phyloP scores from a whole-genome alignment of 2,329 filamentous ascomycete species.

The Apiospora phragmitis region DNA sequence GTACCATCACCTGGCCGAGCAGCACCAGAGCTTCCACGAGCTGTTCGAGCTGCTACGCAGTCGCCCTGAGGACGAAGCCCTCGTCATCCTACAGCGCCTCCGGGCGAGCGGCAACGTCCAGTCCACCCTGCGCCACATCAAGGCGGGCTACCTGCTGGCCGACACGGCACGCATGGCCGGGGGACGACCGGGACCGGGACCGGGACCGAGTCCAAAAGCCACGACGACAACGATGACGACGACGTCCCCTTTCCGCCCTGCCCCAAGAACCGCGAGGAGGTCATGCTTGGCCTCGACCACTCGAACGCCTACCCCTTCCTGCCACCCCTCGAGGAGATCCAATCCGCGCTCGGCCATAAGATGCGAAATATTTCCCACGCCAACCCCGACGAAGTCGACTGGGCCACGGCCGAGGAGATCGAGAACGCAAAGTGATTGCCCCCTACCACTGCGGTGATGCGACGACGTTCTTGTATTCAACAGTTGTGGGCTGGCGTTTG shows the following conservation, averaged over 20 bases:
- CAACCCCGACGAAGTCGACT: neutral
- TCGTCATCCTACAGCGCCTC: slow-evolving; percentile 11
- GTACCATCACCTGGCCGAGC: slow-evolving; percentile 8
- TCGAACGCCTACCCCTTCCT: slow-evolving; percentile 3
- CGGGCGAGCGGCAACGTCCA: neutral
- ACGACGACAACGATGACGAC: neutral
- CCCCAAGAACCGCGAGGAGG: neutral
- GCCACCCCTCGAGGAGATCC: neutral
- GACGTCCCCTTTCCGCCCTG: neutral
- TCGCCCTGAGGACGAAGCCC: slow-evolving; percentile 12
- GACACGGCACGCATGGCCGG: neutral
- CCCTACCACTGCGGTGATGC: neutral
- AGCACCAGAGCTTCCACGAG: slow-evolving; percentile 11
- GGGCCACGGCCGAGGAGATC: neutral
- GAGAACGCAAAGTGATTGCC: slow-evolving; percentile 6
- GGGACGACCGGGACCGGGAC: no score
- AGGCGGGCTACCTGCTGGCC: slow-evolving; percentile 9
- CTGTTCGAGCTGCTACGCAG: slow-evolving; percentile 11
- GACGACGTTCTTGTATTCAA: neutral
- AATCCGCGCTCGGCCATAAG: neutral
- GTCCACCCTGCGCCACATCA: slow-evolving; percentile 9
- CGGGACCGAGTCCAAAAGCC: no score
- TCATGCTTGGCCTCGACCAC: slow-evolving; percentile 8
- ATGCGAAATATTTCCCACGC: neutral
- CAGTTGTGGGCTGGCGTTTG: neutral